Conservation (phyloP, 2,329 filamentous ascomycete genomes). For the Hypoxylon sp. region DNA sequence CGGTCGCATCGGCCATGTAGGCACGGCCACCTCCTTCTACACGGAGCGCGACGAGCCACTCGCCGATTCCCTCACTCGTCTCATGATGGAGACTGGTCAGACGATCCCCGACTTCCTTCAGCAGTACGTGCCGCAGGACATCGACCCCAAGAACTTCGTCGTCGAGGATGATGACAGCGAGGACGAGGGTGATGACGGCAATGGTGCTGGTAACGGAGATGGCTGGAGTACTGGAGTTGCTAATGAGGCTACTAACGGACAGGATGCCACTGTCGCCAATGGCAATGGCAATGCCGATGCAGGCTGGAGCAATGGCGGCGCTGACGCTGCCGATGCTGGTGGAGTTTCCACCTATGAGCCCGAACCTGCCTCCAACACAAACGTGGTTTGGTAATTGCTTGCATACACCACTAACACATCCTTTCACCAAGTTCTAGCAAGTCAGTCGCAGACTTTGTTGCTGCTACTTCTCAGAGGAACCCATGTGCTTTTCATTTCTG, state of each 20-base stretch:
- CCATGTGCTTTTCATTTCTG: conserved; percentile 5
- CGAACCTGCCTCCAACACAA: no score
- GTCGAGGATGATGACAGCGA: conserved; percentile 66
- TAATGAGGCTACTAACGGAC: background rate
- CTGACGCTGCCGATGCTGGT: no score
- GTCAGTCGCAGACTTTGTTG: background rate
- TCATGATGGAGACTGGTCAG: conserved; percentile 82
- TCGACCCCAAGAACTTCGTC: conserved; percentile 55
- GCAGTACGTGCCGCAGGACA: conserved; percentile 66
- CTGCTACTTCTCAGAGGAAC: background rate
- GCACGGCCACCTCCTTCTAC: conserved; percentile 89
- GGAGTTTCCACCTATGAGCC: no score
- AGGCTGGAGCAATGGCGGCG: background rate
- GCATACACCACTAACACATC: no score
- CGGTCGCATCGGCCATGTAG: conserved; percentile 88
- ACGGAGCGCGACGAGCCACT: conserved; percentile 79
- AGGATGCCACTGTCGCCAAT: background rate
- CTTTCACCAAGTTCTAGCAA: background rate
- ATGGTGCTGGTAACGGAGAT: conserved; percentile 32
- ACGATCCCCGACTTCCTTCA: conserved; percentile 83
- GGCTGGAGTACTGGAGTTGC: background rate
- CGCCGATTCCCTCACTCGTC: conserved; percentile 77
- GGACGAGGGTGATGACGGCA: conserved; percentile 48
- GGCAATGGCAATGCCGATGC: conserved; percentile 8
- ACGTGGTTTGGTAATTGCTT: no score